These are phyloP conservation scores for Claviceps sp. DNA, from an alignment of 2,329 filamentous ascomycete species.

Conservation along the genomic window DNA sequence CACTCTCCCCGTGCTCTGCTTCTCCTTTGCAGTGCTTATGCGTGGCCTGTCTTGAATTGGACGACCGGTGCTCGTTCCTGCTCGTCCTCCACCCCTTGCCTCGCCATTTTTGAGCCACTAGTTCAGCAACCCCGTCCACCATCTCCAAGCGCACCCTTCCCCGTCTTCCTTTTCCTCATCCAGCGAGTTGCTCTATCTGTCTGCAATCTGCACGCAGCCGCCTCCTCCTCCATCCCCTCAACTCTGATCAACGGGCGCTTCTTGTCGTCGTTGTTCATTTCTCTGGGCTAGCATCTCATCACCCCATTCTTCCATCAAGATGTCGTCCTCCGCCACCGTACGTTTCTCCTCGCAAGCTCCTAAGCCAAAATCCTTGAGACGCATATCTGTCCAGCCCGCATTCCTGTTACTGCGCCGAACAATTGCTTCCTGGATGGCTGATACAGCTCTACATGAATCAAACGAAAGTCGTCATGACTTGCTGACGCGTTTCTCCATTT, in stretches of 20 bases:
- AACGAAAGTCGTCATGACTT: slow-evolving; percentile 1
- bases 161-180: slow-evolving; percentile 7
- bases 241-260: slow-evolving; percentile 6
- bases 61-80: slow-evolving; percentile 5
- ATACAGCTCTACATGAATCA: neutral
- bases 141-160: slow-evolving; percentile 5
- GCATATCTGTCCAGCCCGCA: neutral
- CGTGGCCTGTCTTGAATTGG: neutral
- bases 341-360: slow-evolving; percentile 5
- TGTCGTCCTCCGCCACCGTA: slow-evolving; percentile 14
- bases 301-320: slow-evolving; percentile 8
- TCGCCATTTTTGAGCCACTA: slow-evolving; percentile 2
- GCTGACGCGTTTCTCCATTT: slow-evolving; percentile 16
- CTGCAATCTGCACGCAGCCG: slow-evolving; percentile 3
- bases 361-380: neutral
- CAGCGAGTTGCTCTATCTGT: slow-evolving; percentile 5
- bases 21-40: neutral
- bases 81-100: slow-evolving; percentile 4
- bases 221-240: slow-evolving; percentile 5
- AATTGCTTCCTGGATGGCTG: slow-evolving; percentile 5
- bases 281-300: slow-evolving; percentile 6
- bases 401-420: neutral
- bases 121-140: slow-evolving; percentile 4
- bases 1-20: neutral
- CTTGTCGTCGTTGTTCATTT: slow-evolving; percentile 7